Evolutionary conservation across 495 filamentous ascomycete species (phyloP).

Genomic region (Penicillium subrubescens): DNA sequence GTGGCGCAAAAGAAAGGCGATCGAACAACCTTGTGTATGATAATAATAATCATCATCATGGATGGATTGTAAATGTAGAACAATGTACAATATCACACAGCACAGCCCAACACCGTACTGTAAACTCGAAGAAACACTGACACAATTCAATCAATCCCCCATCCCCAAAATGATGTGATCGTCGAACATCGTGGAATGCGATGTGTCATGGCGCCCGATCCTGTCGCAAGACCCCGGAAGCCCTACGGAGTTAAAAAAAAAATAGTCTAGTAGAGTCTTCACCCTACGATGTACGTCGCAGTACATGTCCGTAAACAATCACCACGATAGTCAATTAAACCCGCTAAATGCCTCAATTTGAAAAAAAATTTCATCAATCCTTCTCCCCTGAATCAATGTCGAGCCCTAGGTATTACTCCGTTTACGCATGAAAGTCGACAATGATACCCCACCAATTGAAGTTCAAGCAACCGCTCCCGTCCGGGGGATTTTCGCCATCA

Average conservation of each 20-base stretch:
- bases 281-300: not conserved
- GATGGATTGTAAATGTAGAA: not conserved
- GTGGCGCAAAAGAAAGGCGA: not conserved
- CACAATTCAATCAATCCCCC: not conserved
- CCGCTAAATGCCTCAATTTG: conserved; percentile 18
- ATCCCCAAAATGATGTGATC: conserved; percentile 15
- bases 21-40: not conserved
- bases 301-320: not conserved
- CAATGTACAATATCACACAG: not conserved
- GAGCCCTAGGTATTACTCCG: not conserved
- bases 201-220: conserved; percentile 27
- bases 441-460: not conserved
- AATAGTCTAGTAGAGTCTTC: not conserved
- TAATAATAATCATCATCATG: not conserved
- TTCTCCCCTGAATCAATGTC: not conserved
- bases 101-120: not conserved
- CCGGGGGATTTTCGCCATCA: conserved; percentile 32
- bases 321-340: not conserved
- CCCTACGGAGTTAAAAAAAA: conserved; percentile 1
- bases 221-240: conserved; percentile 1
- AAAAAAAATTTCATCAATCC: not conserved
- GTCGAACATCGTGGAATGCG: conserved; percentile 31
- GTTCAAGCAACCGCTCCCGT: conserved; percentile 6
- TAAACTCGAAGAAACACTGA: not conserved
- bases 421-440: not conserved